Conservation (phyloP, 345 rosid species). For the Brassica juncea region DNA sequence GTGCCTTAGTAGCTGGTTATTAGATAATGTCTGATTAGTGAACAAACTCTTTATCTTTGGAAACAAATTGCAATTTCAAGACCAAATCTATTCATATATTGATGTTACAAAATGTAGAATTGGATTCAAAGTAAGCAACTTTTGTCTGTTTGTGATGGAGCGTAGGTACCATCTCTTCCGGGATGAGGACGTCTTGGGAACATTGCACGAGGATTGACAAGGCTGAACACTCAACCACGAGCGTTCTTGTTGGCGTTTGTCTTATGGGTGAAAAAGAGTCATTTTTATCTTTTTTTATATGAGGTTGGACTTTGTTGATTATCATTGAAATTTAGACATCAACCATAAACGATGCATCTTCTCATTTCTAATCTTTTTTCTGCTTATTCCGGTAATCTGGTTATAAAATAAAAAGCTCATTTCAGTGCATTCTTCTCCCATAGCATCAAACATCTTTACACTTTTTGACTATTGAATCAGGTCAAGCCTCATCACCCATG, state of each 20-base stretch:
- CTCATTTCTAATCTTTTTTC: not conserved
- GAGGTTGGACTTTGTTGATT: constrained; percentile 2
- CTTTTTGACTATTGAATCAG: no score
- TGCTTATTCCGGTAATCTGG: not conserved
- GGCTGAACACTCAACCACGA: not conserved
- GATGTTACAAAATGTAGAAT: not conserved
- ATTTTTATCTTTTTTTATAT: not conserved
- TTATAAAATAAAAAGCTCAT: not conserved
- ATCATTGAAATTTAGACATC: constrained; percentile 1
- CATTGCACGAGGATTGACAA: constrained; percentile 55
- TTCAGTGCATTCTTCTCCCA: not conserved
- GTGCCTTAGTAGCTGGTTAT: not conserved
- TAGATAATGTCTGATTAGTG: not conserved
- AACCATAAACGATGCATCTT: not conserved
- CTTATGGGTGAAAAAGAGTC: not conserved
- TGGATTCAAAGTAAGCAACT: not conserved
- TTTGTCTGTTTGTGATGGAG: not conserved
- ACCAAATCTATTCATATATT: not conserved
- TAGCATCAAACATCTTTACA: no score
- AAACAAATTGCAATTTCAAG: not conserved
- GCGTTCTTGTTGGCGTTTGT: not conserved
- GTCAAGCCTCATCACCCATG: no score
- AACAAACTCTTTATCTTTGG: not conserved
- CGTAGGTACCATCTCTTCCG: constrained; percentile 67
- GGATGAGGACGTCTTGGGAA: constrained; percentile 84